Percentiles rank a stretch among this genome's conserved stretches.
These are phyloP conservation scores for Saturnispora mendoncae DNA, from an alignment of 805 yeast genomes.

Conservation along the genomic window DNA sequence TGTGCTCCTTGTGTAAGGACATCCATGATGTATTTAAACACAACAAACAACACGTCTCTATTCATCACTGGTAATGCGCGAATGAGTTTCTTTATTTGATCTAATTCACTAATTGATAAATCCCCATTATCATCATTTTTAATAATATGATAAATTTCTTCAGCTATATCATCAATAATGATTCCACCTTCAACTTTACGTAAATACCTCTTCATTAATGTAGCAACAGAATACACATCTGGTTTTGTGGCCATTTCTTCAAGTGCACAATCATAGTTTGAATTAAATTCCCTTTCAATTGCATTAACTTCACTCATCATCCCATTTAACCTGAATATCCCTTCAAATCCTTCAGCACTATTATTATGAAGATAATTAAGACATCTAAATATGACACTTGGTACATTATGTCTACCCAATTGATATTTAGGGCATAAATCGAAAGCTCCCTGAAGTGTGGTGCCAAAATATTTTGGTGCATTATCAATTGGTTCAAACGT, in stretches of 20 bases:
- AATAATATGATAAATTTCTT: constrained; percentile 30
- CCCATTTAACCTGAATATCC: constrained; percentile 85
- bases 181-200: constrained; percentile 71
- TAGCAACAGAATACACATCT: constrained; percentile 83
- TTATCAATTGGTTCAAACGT: constrained; percentile 15
- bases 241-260: constrained; percentile 36
- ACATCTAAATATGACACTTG: constrained; percentile 72
- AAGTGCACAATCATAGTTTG: constrained; percentile 59
- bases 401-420: constrained; percentile 41
- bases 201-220: constrained; percentile 72
- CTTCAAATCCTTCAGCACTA: constrained; percentile 78
- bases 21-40: constrained; percentile 59
- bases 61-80: constrained; percentile 45
- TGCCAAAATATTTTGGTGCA: constrained; percentile 46
- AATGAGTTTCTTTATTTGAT: constrained; percentile 25
- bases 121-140: not conserved
- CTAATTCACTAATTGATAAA: not conserved
- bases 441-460: constrained; percentile 45
- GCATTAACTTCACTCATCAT: constrained; percentile 67
- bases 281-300: constrained; percentile 62
- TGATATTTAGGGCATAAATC: constrained; percentile 40
- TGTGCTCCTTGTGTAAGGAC: constrained; percentile 51
- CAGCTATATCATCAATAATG: constrained; percentile 39
- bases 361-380: constrained; percentile 54
- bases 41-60: constrained; percentile 48